A percentile compares a stretch with the other conserved stretches of the same genome.
Evolutionary conservation across 495 filamentous ascomycete genomes (phyloP).

Genomic region (Bacidia gigantensis): DNA sequence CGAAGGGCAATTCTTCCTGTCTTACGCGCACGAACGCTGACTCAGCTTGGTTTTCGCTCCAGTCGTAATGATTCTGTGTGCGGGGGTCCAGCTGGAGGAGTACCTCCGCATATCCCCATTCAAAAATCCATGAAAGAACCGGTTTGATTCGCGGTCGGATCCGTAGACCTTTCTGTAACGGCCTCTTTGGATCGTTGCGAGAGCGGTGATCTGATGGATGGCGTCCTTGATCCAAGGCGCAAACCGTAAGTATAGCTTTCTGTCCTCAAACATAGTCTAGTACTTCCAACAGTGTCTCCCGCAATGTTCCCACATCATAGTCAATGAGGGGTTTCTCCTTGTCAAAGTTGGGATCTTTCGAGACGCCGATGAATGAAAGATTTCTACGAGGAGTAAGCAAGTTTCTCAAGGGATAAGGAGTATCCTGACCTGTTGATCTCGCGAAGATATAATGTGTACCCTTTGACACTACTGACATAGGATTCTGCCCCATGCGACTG

Average conservation of each 20-base stretch:
- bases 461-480: slow-evolving; percentile 13
- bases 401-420: not conserved
- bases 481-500: slow-evolving; percentile 49
- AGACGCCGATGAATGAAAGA: slow-evolving; percentile 61
- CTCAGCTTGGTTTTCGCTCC: no score
- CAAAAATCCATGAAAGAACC: no score
- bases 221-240: not conserved
- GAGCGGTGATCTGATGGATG: not conserved
- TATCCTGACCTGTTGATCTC: slow-evolving; percentile 70
- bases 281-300: slow-evolving; percentile 43
- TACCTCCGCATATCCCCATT: no score
- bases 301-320: slow-evolving; percentile 48
- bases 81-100: no score
- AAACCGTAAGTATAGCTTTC: not conserved
- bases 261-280: slow-evolving; percentile 4
- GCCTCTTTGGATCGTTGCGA: not conserved
- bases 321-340: slow-evolving; percentile 46
- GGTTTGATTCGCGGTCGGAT: no score
- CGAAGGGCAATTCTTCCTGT: no score
- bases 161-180: no score
- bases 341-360: slow-evolving; percentile 46
- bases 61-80: no score
- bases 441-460: slow-evolving; percentile 71
- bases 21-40: no score
- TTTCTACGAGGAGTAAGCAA: slow-evolving; percentile 25